Percentiles rank a stretch among this genome's conserved stretches.
phyloP scores from a whole-genome alignment of 177 flowering plant genomes.

The Vitis hybrid region DNA sequence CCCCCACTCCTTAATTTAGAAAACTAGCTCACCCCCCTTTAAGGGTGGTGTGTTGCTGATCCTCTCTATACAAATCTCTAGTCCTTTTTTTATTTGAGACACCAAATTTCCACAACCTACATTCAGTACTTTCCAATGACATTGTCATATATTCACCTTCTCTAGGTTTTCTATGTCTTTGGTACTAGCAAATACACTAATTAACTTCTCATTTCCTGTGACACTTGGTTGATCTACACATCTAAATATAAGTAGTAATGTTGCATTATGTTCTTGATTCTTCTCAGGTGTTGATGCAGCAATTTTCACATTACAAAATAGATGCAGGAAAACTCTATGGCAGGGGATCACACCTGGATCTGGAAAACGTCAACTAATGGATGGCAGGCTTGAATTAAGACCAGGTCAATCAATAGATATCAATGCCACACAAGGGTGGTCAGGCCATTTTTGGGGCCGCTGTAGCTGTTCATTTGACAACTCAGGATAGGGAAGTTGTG shows the following conservation, averaged over 20 bases:
- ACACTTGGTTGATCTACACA: no score
- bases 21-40: not conserved
- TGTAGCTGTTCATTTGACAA: no score
- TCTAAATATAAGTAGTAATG: no score
- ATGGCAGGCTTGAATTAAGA: conserved; percentile 18
- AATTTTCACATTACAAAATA: conserved; percentile 25
- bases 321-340: conserved; percentile 22
- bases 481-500: no score
- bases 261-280: not conserved
- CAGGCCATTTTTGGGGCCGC: no score
- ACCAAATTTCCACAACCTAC: not conserved
- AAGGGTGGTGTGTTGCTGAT: no score
- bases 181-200: not conserved
- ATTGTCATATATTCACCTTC: not conserved
- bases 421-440: no score
- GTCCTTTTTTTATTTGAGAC: no score
- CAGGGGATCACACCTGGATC: conserved; percentile 27
- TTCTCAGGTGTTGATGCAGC: conserved; percentile 21
- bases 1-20: no score
- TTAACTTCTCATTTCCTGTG: not conserved
- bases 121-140: conserved; percentile 5
- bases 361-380: conserved; percentile 15
- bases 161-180: not conserved
- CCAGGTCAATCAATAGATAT: conserved; percentile 5
- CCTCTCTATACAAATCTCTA: not conserved